phyloP scores from a whole-genome alignment of 768 basidiomycete genomes.

The Xerocomellus chrysenteron region DNA sequence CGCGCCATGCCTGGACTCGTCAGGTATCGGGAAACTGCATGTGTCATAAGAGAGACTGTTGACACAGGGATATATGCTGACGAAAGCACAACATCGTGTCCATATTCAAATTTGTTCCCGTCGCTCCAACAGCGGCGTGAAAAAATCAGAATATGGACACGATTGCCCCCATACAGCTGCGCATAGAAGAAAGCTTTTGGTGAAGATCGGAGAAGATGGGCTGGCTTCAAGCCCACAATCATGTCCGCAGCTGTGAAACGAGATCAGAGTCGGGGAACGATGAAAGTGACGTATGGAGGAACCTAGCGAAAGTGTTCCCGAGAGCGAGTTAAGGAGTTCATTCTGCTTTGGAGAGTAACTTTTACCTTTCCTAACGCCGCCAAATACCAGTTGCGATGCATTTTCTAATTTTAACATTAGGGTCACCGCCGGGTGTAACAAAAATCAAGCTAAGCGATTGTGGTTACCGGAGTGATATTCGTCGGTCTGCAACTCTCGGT shows the following conservation, averaged over 20 bases:
- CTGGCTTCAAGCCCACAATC: not conserved
- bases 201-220: constrained; percentile 2
- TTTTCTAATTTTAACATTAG: not conserved
- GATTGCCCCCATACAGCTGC: not conserved
- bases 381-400: not conserved
- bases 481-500: not conserved
- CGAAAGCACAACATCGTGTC: not conserved
- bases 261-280: no score
- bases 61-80: not conserved
- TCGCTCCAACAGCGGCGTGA: no score
- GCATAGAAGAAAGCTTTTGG: not conserved
- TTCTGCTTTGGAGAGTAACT: not conserved
- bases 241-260: not conserved
- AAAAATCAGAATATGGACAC: not conserved
- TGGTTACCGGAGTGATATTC: not conserved
- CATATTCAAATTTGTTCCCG: no score
- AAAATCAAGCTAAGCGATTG: not conserved
- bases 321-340: not conserved
- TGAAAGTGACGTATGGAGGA: not conserved
- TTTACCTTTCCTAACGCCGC: not conserved
- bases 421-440: not conserved
- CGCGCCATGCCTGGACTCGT: not conserved
- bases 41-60: not conserved
- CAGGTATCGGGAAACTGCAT: constrained; percentile 7
- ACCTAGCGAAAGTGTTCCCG: not conserved